Evolutionary conservation across 208 protist genomes (phyloP), one percentile per base, ranked within the genome.

Genomic region (Entamoeba dispar): DNA sequence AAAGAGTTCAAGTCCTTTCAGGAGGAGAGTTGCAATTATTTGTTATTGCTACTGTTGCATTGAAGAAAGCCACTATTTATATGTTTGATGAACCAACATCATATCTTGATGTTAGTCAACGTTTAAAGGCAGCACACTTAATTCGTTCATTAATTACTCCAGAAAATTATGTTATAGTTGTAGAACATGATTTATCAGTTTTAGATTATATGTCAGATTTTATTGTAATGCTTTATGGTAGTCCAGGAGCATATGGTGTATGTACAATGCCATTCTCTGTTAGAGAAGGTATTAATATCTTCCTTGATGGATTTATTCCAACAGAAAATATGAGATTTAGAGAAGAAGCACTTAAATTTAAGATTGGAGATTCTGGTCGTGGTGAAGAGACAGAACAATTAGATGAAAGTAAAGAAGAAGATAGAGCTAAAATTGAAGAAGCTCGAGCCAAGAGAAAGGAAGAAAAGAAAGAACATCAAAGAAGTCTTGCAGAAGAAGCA

Each of bases 31-130:
- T 99, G 55, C 99, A 99, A 97, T 97, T 99, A 92, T 99, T 99
- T 95, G 98, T 98, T n/a, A 99, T 99, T 95, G 98, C 95, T 38
- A 96, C 97, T 50, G 95, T 98, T 34, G 97, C 92, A 91, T 93
- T 97, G 43, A 95, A 97, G 92, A 86, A 96, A 27, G 95, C 94
- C 50, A 94, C 97, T 50, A 97, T 99, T 57, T 99, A 99, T 96
- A 99, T 99, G 98, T 99, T 99, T 95, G 99, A 99, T 96, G 99
- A 99, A 96, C 98, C 99, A 93, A 99, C 98, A 52, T 98, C 97
- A 92, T 99, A 99, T 95, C 97, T 99, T 31, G 99, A 99, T 97
- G 98, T 99, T 34, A 98, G 97, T 93, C 99, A 99, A 96, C 97
- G 99, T 94, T 95, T 99, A 19, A 98, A 97, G 7, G 98, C 98